A percentile compares a stretch with the other conserved stretches of the same genome.
Conservation (phyloP, 495 filamentous ascomycete genomes). For the Collariella sp. region DNA sequence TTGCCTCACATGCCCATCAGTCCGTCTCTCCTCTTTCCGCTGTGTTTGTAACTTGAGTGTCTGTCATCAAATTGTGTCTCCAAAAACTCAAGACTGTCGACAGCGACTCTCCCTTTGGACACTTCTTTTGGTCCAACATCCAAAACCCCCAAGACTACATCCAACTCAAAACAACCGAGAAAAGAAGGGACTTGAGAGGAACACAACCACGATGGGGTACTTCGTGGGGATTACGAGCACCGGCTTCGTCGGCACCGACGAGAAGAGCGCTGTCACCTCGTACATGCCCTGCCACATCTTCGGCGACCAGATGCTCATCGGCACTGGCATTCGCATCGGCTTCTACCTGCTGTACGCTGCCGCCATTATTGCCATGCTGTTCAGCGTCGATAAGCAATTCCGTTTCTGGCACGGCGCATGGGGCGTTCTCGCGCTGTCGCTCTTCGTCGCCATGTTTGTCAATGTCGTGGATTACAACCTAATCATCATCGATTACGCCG, state of each 20-base stretch:
- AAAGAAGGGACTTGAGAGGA: background rate
- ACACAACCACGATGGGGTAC: constrained; percentile 17
- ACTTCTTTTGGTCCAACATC: background rate
- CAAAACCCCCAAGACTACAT: background rate
- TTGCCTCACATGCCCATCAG: background rate
- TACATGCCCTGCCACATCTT: constrained; percentile 28
- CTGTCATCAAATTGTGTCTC: background rate
- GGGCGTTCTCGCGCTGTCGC: constrained; percentile 22
- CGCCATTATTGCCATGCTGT: constrained; percentile 23
- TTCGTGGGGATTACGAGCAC: constrained; percentile 23
- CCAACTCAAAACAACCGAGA: background rate
- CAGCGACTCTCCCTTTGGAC: background rate
- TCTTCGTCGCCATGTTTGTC: constrained; percentile 25
- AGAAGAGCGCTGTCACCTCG: constrained; percentile 24
- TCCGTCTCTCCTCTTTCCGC: too few relatives aligned
- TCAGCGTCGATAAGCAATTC: constrained; percentile 27
- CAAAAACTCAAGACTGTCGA: background rate
- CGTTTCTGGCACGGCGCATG: constrained; percentile 27
- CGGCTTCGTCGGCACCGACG: constrained; percentile 25
- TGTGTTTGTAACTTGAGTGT: too few relatives aligned
- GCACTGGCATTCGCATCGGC: constrained; percentile 23
- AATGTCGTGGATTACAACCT: constrained; percentile 21
- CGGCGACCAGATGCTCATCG: constrained; percentile 29
- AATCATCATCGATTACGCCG: constrained; percentile 28
- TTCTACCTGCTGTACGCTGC: constrained; percentile 28